phyloP scores from a whole-genome alignment of 2,329 filamentous ascomycete species.

The Metarhizium sp. region DNA sequence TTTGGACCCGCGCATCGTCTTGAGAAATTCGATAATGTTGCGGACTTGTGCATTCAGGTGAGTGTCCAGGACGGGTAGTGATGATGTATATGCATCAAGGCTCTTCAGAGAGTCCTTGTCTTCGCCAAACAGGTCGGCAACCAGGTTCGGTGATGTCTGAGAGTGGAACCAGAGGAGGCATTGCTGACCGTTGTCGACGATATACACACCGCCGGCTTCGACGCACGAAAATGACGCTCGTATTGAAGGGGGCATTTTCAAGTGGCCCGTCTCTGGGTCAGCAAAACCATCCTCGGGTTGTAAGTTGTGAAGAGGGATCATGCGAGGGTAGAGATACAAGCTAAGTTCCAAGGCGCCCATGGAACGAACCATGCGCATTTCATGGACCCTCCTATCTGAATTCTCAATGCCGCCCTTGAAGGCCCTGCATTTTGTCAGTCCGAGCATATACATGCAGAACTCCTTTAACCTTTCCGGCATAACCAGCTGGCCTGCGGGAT shows the following conservation, averaged over 20 bases:
- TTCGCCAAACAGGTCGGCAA: constrained; percentile 82
- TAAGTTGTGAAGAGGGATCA: constrained; percentile 86
- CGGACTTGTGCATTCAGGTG: constrained; percentile 91
- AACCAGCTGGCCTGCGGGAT: constrained; percentile 86
- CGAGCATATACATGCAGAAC: constrained; percentile 91
- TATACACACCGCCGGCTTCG: constrained; percentile 86
- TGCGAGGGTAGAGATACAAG: constrained; percentile 88
- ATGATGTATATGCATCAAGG: constrained; percentile 73
- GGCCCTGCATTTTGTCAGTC: constrained; percentile 79
- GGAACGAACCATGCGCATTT: constrained; percentile 79
- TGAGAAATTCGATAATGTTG: constrained; percentile 84
- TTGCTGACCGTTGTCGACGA: constrained; percentile 91
- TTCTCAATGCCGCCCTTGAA: constrained; percentile 91
- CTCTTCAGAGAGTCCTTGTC: constrained; percentile 58
- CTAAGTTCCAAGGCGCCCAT: constrained; percentile 83
- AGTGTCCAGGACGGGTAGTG: constrained; percentile 76
- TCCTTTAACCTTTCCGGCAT: constrained; percentile 95
- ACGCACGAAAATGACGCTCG: constrained; percentile 80
- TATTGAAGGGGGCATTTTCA: constrained; percentile 71
- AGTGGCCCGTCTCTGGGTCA: constrained; percentile 74
- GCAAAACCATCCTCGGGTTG: constrained; percentile 82
- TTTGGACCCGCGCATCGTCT: constrained; percentile 73
- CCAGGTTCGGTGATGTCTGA: constrained; percentile 83
- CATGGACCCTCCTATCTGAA: constrained; percentile 81
- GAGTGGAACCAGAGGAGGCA: constrained; percentile 88